phyloP scores from a whole-genome alignment of 495 filamentous ascomycete species.

The Chaetomidium leptoderma region DNA sequence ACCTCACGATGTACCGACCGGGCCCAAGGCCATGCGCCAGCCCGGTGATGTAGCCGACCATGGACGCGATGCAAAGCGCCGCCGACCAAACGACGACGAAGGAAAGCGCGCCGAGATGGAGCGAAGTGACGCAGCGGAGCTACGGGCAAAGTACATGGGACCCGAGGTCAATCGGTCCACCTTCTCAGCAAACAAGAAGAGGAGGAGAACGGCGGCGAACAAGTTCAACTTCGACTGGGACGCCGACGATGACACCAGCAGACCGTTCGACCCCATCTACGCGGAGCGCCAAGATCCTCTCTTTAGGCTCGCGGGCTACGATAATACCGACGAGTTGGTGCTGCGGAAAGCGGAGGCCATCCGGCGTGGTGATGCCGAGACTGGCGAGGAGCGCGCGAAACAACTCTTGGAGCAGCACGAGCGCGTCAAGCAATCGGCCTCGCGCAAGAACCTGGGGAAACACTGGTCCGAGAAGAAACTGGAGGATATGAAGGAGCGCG shows the following conservation, averaged over 20 bases:
- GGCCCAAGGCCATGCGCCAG: constrained; percentile 69
- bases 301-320: constrained; percentile 79
- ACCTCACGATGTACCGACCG: constrained; percentile 59
- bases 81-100: constrained; percentile 30
- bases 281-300: constrained; percentile 59
- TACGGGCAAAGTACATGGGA: constrained; percentile 88
- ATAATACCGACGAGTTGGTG: constrained; percentile 63
- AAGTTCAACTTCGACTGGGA: constrained; percentile 99
- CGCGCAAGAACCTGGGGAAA: constrained; percentile 72
- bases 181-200: constrained; percentile 95
- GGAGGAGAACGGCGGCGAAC: constrained; percentile 85
- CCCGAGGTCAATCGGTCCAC: constrained; percentile 80
- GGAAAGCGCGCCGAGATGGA: constrained; percentile 60
- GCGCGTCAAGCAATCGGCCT: constrained; percentile 58
- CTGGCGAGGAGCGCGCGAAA: constrained; percentile 70
- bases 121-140: constrained; percentile 70
- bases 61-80: constrained; percentile 24
- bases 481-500: constrained; percentile 93
- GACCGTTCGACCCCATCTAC: constrained; percentile 87
- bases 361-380: constrained; percentile 71
- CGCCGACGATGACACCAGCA: constrained; percentile 86
- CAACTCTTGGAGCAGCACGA: constrained; percentile 77
- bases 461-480: constrained; percentile 98
- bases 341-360: constrained; percentile 75
- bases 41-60: constrained; percentile 34